A percentile compares a stretch with the other conserved stretches of the same genome.
These are phyloP conservation scores for Saraca asoca DNA, from an alignment of 331 rosid genomes.

Conservation along the genomic window DNA sequence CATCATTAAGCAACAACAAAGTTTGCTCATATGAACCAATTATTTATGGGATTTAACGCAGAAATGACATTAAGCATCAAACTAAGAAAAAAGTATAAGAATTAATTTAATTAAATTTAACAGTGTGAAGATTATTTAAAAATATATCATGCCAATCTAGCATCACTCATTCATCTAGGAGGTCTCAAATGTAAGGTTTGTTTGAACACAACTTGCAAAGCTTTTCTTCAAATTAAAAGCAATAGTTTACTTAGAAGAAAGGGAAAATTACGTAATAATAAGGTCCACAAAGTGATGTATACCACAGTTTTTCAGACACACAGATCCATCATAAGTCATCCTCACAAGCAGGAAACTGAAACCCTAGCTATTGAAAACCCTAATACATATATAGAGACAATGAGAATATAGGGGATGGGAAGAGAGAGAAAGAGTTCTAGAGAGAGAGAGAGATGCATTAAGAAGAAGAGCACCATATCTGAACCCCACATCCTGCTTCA, in stretches of 20 bases:
- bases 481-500: slow-evolving; percentile 27
- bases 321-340: slow-evolving; percentile 29
- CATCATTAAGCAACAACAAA: no score
- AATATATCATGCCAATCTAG: neutral
- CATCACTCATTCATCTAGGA: no score
- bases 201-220: neutral
- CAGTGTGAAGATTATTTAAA: no score
- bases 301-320: slow-evolving; percentile 17
- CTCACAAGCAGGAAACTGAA: slow-evolving; percentile 30
- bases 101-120: no score
- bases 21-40: no score
- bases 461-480: slow-evolving; percentile 13
- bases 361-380: slow-evolving; percentile 32
- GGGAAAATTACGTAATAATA: slow-evolving; percentile 23
- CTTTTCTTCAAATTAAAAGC: no score
- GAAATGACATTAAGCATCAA: no score
- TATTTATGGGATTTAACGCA: no score
- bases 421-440: slow-evolving; percentile 5
- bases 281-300: slow-evolving; percentile 39
- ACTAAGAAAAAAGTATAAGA: no score
- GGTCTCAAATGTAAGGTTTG: no score
- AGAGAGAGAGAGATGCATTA: slow-evolving; percentile 1
- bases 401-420: neutral
- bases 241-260: slow-evolving; percentile 13
- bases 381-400: slow-evolving; percentile 16